phyloP scores from a whole-genome alignment of 495 filamentous ascomycete species.

The Pyronema omphalodes region DNA sequence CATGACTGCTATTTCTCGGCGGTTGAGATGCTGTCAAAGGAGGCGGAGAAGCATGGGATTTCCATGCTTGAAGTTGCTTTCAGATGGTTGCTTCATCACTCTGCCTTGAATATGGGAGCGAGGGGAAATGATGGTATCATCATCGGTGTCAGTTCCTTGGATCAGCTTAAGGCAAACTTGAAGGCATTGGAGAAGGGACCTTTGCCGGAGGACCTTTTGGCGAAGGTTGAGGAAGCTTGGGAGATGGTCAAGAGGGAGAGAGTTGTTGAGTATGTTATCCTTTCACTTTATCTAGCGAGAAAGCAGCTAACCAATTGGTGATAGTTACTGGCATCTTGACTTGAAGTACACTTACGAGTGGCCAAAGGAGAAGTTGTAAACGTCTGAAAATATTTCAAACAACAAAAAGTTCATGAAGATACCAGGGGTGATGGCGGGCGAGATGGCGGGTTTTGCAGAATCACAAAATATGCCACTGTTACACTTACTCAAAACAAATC shows the following conservation, averaged over 20 bases:
- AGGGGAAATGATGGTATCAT: constrained; percentile 65
- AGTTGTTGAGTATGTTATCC: constrained; percentile 30
- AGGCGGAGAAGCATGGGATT: constrained; percentile 52
- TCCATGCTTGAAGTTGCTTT: constrained; percentile 70
- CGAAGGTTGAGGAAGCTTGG: constrained; percentile 67
- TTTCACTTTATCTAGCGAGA: constrained; percentile 5
- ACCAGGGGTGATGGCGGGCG: no score
- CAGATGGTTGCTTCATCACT: constrained; percentile 69
- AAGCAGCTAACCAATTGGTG: background rate
- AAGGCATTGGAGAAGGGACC: constrained; percentile 69
- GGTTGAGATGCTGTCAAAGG: constrained; percentile 51
- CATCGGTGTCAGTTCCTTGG: constrained; percentile 56
- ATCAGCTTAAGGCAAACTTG: constrained; percentile 60
- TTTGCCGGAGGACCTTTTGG: constrained; percentile 46
- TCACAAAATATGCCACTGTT: no score
- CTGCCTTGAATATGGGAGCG: constrained; percentile 42
- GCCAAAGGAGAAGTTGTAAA: no score
- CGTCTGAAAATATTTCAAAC: no score
- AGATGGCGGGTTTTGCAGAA: no score
- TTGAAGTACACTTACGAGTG: constrained; percentile 40
- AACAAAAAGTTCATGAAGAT: no score
- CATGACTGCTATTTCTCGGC: constrained; percentile 60
- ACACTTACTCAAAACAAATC: no score
- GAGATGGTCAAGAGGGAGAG: constrained; percentile 39
- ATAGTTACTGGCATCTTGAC: constrained; percentile 54